phyloP scores from a whole-genome alignment of 345 rosid species.

The Lenwebbia sp. region DNA sequence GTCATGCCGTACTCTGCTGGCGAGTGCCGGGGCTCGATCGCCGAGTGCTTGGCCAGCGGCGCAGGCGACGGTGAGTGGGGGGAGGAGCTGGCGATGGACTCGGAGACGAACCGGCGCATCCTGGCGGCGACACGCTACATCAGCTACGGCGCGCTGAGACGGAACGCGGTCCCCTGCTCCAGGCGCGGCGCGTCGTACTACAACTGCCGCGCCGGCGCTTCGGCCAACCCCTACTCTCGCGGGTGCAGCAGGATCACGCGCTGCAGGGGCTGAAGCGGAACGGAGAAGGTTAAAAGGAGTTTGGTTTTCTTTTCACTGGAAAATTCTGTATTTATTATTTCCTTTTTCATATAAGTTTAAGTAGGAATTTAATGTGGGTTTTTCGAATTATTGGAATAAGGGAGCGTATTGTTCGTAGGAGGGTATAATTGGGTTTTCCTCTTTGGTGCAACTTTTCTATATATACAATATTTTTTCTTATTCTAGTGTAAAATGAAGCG shows the following conservation, averaged over 20 bases:
- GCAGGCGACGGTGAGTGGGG: not conserved
- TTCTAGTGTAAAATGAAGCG: not conserved
- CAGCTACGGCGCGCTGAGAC: conserved; percentile 87
- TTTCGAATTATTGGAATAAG: not conserved
- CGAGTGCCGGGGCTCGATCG: conserved; percentile 56
- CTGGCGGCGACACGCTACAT: conserved; percentile 51
- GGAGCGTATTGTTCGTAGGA: not conserved
- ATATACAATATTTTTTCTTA: not conserved
- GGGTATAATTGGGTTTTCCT: not conserved
- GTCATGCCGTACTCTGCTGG: conserved; percentile 14
- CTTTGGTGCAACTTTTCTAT: not conserved
- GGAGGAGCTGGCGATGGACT: conserved; percentile 52
- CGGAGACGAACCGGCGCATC: conserved; percentile 79
- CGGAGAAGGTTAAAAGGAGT: not conserved
- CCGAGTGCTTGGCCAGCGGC: conserved; percentile 41
- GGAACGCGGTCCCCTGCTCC: conserved; percentile 77
- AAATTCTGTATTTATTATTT: not conserved
- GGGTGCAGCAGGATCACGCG: conserved; percentile 76
- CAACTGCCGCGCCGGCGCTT: conserved; percentile 63
- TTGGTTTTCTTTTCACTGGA: not conserved
- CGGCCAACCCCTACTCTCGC: conserved; percentile 76
- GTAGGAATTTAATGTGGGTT: not conserved
- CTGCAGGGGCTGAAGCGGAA: conserved; percentile 43
- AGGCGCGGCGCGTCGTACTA: conserved; percentile 88
- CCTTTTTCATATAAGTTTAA: not conserved